Base-by-base conservation (phyloP, 805 yeast species). In the Wickerhamiella hasegawae region DNA sequence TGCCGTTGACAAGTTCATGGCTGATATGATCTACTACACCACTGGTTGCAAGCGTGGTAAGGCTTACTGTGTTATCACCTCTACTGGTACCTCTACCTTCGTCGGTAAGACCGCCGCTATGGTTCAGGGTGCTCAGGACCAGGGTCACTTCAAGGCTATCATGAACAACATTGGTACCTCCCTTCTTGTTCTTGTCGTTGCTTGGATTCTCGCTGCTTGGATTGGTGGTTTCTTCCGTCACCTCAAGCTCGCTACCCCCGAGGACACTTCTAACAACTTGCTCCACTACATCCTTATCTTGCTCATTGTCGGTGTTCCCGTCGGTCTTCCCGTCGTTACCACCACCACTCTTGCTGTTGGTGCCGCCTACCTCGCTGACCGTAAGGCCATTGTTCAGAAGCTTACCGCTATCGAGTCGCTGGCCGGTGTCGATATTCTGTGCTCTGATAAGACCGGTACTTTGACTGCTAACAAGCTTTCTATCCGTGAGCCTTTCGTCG, bases 291-390 rank as follows among this genome's bases (percentile, higher is more conserved):
- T 93, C 56, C 69, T 84, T 61, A 94, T 92, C 56, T 80, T 84
- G 62, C 79, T 94, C 68, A 83, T 84, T 66, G 76, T 84, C 55
- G 95, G 95, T 82, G 94, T 84, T 55, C 95, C 95, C 63, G 94
- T 84, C 55, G 94, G 94, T 82, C 73, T 83, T 63, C 94, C 94
- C 62, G 94, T 93, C 63, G 95, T 83, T 59, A 93, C 85, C 54
- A 83, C 95, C 71, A 83, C 94, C 57, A 83, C 95, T 61, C 79
- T 83, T 83, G 95, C 95, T 64, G 95, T 84, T 64, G 95, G 95
- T 79, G 95, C 94, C 62, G 94, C 94, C 60, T 82, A 83, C 83
- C 69, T 83, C 58, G 94, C 94, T 58, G 81, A 82, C 73, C 80
- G 81, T 63, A 84, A 83, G 69, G 94, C 94, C 52, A 83, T 83